Conservation (phyloP, 768 basidiomycete genomes). For the Boletus huronensis region DNA sequence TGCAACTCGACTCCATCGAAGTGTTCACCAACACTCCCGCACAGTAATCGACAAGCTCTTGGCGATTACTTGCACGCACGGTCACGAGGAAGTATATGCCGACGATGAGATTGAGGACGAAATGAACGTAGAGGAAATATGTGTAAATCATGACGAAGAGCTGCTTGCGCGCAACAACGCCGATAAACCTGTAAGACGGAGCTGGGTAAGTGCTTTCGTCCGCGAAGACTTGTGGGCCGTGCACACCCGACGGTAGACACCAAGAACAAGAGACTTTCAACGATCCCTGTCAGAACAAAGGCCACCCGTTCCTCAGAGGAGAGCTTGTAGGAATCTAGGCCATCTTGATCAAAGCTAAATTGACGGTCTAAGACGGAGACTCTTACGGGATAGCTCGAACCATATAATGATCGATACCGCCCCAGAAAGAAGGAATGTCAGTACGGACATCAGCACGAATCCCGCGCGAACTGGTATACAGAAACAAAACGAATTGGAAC, state of each 20-base stretch:
- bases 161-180: constrained; percentile 61
- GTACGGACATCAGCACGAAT: constrained; percentile 50
- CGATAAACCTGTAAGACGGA: constrained; percentile 47
- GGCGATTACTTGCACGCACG: constrained; percentile 44
- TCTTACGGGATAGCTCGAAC: constrained; percentile 61
- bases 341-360: neutral
- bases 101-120: constrained; percentile 51
- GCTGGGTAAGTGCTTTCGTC: neutral
- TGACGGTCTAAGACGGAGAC: neutral
- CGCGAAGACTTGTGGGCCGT: neutral
- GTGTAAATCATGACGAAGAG: constrained; percentile 54
- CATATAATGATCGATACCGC: constrained; percentile 52
- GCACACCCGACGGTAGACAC: constrained; percentile 55
- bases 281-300: constrained; percentile 49
- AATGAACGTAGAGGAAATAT: constrained; percentile 55
- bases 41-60: constrained; percentile 44
- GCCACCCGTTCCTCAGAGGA: constrained; percentile 34
- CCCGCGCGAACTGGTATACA: constrained; percentile 63
- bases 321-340: constrained; percentile 34
- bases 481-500: constrained; percentile 55
- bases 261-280: constrained; percentile 51
- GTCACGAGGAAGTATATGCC: constrained; percentile 50
- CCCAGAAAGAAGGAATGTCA: constrained; percentile 54
- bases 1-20: constrained; percentile 44
- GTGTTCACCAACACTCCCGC: constrained; percentile 40